phyloP scores from a whole-genome alignment of 192 early-diverging fungal genomes.

The Entomortierella chlamydospora region DNA sequence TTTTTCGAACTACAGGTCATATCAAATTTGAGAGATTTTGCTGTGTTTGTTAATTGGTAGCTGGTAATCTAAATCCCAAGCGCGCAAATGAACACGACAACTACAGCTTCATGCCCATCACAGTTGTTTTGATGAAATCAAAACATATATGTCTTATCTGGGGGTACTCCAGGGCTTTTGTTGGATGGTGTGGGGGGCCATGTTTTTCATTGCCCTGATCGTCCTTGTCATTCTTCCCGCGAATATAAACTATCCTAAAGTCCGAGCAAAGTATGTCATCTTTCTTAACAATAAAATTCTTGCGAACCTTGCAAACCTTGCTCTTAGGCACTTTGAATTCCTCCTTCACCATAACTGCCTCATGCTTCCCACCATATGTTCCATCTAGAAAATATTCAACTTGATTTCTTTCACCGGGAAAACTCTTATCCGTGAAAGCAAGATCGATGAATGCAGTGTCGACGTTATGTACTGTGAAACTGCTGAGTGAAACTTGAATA shows the following conservation, averaged over 20 bases:
- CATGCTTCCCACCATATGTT: background rate
- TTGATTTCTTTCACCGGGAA: background rate
- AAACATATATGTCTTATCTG: background rate
- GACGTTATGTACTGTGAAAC: background rate
- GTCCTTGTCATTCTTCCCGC: background rate
- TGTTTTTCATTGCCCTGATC: background rate
- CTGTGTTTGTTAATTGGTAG: no score
- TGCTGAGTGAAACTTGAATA: background rate
- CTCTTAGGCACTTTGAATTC: background rate
- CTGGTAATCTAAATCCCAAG: no score
- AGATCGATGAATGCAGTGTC: background rate
- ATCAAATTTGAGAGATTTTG: no score
- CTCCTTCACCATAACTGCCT: background rate
- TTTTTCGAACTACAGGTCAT: no score
- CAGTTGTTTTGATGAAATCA: no score
- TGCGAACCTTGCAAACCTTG: background rate
- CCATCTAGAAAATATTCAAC: background rate
- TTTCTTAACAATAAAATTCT: background rate
- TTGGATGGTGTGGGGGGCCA: background rate
- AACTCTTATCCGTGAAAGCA: background rate
- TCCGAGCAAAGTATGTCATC: background rate
- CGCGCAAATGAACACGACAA: no score
- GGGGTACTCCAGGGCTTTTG: background rate
- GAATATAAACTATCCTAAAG: conserved; percentile 3
- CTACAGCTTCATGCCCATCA: no score